Percentiles rank a stretch among this genome's conserved stretches.
phyloP scores from a whole-genome alignment of 768 basidiomycete genomes.

The Russula earlei region DNA sequence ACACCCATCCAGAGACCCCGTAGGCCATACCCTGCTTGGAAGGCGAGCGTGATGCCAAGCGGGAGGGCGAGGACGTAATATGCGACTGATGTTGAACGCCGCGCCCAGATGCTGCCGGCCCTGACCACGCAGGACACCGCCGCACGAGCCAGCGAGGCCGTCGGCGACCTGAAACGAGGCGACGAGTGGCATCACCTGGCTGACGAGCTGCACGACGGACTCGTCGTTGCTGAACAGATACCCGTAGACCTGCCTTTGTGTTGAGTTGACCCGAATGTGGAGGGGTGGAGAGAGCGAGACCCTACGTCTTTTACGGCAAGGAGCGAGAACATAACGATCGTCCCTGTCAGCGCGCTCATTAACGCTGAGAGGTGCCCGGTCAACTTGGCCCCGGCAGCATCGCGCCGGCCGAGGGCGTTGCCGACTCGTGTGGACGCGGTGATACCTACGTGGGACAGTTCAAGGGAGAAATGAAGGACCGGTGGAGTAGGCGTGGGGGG shows the following conservation, averaged over 20 bases:
- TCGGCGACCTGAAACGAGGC: constrained; percentile 49
- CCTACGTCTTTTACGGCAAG: constrained; percentile 48
- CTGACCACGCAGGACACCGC: constrained; percentile 41
- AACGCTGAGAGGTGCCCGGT: constrained; percentile 57
- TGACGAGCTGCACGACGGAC: constrained; percentile 41
- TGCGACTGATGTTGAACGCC: constrained; percentile 59
- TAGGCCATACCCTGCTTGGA: constrained; percentile 34
- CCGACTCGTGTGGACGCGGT: constrained; percentile 67
- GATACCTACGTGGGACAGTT: constrained; percentile 34
- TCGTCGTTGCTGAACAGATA: constrained; percentile 60
- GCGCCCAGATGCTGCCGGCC: constrained; percentile 65
- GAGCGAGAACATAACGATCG: constrained; percentile 49
- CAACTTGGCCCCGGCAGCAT: constrained; percentile 41
- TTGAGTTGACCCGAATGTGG: not conserved
- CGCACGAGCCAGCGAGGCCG: constrained; percentile 43
- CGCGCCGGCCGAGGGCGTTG: constrained; percentile 56
- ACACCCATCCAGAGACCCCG: constrained; percentile 45
- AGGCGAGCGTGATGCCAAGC: constrained; percentile 43
- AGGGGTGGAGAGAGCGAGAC: constrained; percentile 16
- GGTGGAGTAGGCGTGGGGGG: not conserved
- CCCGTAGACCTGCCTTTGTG: constrained; percentile 42
- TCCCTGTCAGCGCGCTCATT: constrained; percentile 51
- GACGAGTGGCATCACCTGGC: constrained; percentile 42
- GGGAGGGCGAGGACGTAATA: constrained; percentile 48
- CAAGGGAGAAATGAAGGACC: not conserved